Conservation (phyloP, 306 rosid species). For the Vicia villosa region DNA sequence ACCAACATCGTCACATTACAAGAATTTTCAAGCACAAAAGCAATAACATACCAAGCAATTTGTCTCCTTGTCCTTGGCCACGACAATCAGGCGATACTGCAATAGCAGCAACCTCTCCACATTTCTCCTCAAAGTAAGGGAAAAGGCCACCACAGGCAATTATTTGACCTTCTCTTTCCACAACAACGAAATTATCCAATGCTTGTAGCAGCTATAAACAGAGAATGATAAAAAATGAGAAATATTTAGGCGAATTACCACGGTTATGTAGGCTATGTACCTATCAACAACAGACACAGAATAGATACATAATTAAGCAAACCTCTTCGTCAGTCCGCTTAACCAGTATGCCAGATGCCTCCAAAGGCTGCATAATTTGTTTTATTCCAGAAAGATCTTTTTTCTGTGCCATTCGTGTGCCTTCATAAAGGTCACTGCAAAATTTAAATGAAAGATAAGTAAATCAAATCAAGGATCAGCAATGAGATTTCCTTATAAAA, state of each 20-base stretch:
- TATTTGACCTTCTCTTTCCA: slow-evolving; percentile 97
- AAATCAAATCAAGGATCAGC: slow-evolving; percentile 15
- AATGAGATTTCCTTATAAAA: not conserved
- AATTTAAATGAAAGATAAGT: slow-evolving; percentile 35
- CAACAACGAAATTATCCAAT: slow-evolving; percentile 63
- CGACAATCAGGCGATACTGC: slow-evolving; percentile 95
- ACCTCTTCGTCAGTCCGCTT: slow-evolving; percentile 86
- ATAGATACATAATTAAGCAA: slow-evolving; percentile 17
- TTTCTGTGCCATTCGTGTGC: slow-evolving; percentile 80
- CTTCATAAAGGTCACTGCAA: slow-evolving; percentile 90
- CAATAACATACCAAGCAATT: slow-evolving; percentile 80
- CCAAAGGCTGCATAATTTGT: slow-evolving; percentile 75
- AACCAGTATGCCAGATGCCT: slow-evolving; percentile 76
- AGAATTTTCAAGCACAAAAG: slow-evolving; percentile 26
- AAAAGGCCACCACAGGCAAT: slow-evolving; percentile 92
- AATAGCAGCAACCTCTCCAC: slow-evolving; percentile 94
- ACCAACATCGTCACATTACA: slow-evolving; percentile 5
- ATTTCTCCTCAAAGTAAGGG: slow-evolving; percentile 76
- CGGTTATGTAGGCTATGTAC: not conserved
- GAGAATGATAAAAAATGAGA: slow-evolving; percentile 31
- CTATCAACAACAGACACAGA: slow-evolving; percentile 7
- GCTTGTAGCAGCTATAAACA: slow-evolving; percentile 60
- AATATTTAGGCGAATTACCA: slow-evolving; percentile 3
- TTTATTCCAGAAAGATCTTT: slow-evolving; percentile 73
- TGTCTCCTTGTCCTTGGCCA: slow-evolving; percentile 96